Evolutionary conservation across 257 asterid species (phyloP), one percentile per base, ranked within the genome.

Genomic region (Solanum rostratum): DNA sequence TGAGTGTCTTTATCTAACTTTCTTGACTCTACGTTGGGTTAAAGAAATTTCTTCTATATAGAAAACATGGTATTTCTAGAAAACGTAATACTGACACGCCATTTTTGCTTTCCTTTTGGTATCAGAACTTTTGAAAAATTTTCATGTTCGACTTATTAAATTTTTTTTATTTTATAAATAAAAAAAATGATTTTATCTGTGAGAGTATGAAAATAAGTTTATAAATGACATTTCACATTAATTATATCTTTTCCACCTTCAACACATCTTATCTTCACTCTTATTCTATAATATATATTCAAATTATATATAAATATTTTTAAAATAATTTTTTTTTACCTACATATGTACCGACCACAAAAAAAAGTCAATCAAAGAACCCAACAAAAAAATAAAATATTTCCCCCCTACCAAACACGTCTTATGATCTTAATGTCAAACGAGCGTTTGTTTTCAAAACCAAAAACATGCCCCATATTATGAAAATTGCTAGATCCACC

Each of bases 231-330:
- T 1, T 41, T 1, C 2, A 57, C 0, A 3, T 57, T n/a, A 3
- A 57, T 22, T 13, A 3, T 10, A 5, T 59, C 8, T 0, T 5
- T 4, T 7, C 0, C 9, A 11, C 2, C 0, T 2, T 7, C 0
- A 57, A n/a, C 15, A 22, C 8, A 22, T 4, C 0, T 11, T 0
- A 60, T 59, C 11, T 1, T 22, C 7, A 59, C 0, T 0, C 15
- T 0, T n/a, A 11, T 0, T 1, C 30, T 5, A 0, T 59, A 10
- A 2, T 22, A 22, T 59, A n/a, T 22, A 0, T 22, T 2, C 24
- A 22, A 6, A 11, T 22, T 60, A 22, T 22, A 60, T 5, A 22
- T 1, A 52, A 60, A 20, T 22, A 22, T 1, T 6, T 10, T 60
- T 3, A 46, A 3, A 8, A 19, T 3, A 20, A 20, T 55, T 22